Conservation (phyloP, 176 grass and related monocot genomes). For the Luzula sylvatica region DNA sequence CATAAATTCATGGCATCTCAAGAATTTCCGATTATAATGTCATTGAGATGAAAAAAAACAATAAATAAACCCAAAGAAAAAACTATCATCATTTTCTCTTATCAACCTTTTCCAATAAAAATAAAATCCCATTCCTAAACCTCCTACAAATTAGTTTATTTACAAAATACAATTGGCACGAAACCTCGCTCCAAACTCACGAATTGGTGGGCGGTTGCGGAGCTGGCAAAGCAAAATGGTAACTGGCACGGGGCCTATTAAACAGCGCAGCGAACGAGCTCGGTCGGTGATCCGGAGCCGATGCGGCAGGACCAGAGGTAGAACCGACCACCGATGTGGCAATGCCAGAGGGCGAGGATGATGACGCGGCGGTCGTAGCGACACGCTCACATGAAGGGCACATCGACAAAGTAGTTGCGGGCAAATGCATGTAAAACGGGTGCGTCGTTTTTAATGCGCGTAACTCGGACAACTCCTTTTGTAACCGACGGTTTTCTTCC, state of each 20-base stretch:
- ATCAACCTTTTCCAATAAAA: conserved; percentile 8
- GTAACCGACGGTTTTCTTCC: conserved; percentile 93
- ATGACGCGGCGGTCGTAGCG: conserved; percentile 17
- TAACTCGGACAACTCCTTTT: conserved; percentile 88
- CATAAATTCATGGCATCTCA: too few relatives aligned
- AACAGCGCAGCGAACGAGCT: conserved; percentile 72
- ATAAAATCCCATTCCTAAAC: background rate
- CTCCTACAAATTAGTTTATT: conserved; percentile 11
- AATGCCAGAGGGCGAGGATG: background rate
- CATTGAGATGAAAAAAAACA: background rate
- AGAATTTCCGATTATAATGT: too few relatives aligned
- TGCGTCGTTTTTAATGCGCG: conserved; percentile 67
- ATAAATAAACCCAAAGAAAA: conserved; percentile 8
- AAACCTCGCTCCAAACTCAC: conserved; percentile 29
- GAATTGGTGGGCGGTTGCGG: conserved; percentile 32
- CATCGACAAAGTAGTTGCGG: conserved; percentile 94
- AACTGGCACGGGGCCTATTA: conserved; percentile 21
- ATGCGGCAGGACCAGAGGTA: conserved; percentile 21
- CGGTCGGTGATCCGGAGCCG: conserved; percentile 22
- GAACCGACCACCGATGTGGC: background rate
- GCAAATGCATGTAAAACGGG: conserved; percentile 86
- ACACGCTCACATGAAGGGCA: conserved; percentile 96
- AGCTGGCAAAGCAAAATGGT: conserved; percentile 7
- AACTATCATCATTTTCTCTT: conserved; percentile 3
- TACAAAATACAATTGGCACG: background rate